phyloP scores from a whole-genome alignment of 352 stramenopile genomes.

The Globisporangium solare region DNA sequence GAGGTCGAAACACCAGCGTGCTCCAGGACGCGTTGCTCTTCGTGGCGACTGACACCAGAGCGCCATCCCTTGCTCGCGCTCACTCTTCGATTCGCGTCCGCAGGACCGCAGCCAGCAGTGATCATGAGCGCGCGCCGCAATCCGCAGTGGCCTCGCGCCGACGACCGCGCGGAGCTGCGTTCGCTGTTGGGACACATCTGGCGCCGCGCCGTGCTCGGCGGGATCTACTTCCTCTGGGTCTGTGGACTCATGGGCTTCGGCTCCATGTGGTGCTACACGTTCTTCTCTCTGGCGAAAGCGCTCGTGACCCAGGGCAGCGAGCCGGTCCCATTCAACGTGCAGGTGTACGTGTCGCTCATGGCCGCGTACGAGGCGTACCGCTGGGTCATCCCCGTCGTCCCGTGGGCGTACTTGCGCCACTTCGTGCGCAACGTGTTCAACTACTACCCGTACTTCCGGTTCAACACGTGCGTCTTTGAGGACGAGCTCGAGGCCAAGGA shows the following conservation, averaged over 20 bases:
- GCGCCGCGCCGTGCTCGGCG: conserved; percentile 27
- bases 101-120: neutral
- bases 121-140: neutral
- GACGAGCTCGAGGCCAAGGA: conserved; percentile 13
- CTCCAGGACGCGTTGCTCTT: neutral
- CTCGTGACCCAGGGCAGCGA: conserved; percentile 9
- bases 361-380: conserved; percentile 47
- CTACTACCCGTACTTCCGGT: conserved; percentile 35
- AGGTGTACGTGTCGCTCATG: conserved; percentile 28
- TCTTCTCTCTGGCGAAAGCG: conserved; percentile 15
- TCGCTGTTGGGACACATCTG: conserved; percentile 23
- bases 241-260: conserved; percentile 18
- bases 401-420: conserved; percentile 27
- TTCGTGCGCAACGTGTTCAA: conserved; percentile 20
- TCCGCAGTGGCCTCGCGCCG: conserved; percentile 9
- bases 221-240: conserved; percentile 31
- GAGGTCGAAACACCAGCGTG: neutral
- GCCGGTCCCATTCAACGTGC: conserved; percentile 13
- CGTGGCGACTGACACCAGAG: neutral
- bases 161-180: conserved; percentile 22
- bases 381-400: conserved; percentile 17
- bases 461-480: conserved; percentile 32
- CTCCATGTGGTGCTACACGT: conserved; percentile 23
- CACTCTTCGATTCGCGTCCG: neutral
- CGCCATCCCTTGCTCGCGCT: neutral